Evolutionary conservation across 805 yeast genomes (phyloP), one percentile per base, ranked within the genome.

Genomic region (Torulaspora gathmanii): DNA sequence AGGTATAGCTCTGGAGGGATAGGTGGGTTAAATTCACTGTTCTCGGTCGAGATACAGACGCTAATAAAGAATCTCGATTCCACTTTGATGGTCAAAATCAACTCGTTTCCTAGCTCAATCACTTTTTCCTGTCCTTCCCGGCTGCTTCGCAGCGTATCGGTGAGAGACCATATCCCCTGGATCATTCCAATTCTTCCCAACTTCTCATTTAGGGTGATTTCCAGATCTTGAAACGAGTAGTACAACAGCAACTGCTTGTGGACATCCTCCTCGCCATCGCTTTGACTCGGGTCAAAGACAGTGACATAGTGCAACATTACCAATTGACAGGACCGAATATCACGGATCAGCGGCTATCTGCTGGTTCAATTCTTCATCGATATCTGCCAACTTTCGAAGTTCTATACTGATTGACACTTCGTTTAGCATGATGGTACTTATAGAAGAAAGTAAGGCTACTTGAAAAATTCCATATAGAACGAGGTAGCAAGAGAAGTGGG

Each of bases 181-280:
- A 73, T 61, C 25, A 74, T 54, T 1, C 79, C 77, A 15, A 74
- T 61, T 17, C 62, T 64, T 22, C 70, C 53, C 28, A 72, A 52
- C 49, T 70, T 65, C 5, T 60, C 67, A 49, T 71, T 65, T 10
- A 59, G 49, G 10, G 64, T 42, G 35, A 34, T 40, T 16, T 53
- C 56, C 1, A 44, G 33, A 7, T 34, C 53, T 3, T 46, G 42
- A 41, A 64, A 62, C 11, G 53, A 63, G 51, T 61, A 69, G 51
- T 55, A 69, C 44, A 58, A 61, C 34, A 73, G 49, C 17, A 73
- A 50, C 47, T 70, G 67, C 33, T 63, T 58, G 20, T 58, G 56
- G 5, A 67, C 52, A 37, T 65, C 67, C 2, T 56, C 61, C 27
- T 65, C 74, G 20, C 48, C 47, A 1, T 50, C 48, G 13, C 63